phyloP scores from a whole-genome alignment of 352 stramenopile genomes.

The Phytopythium vexans region DNA sequence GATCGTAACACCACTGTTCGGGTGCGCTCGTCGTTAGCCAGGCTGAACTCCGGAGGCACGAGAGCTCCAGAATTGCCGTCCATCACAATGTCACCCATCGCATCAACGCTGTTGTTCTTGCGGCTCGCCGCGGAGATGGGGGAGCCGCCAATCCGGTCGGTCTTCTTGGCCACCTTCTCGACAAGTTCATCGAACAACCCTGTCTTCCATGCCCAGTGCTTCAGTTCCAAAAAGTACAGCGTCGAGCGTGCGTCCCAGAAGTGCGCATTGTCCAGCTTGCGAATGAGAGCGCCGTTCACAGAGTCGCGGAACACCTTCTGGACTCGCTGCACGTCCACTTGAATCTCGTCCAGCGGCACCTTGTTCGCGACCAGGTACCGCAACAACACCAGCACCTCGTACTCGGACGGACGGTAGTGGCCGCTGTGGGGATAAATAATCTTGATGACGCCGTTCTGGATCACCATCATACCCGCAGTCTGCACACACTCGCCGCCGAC shows the following conservation, averaged over 20 bases:
- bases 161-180: constrained; percentile 58
- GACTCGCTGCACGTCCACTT: constrained; percentile 95
- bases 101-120: not conserved
- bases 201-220: constrained; percentile 74
- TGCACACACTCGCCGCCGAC: constrained; percentile 96
- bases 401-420: constrained; percentile 95
- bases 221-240: constrained; percentile 72
- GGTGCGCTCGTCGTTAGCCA: not conserved
- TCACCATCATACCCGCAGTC: constrained; percentile 96
- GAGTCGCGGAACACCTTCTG: constrained; percentile 92
- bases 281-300: constrained; percentile 67
- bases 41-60: too few species aligned
- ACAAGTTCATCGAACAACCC: constrained; percentile 78
- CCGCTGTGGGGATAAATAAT: constrained; percentile 97
- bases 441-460: constrained; percentile 88
- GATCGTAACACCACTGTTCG: not conserved
- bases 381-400: constrained; percentile 93
- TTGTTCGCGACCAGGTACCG: constrained; percentile 91
- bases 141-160: constrained; percentile 14
- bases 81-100: constrained; percentile 15
- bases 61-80: too few species aligned
- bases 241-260: constrained; percentile 80
- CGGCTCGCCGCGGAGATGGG: not conserved
- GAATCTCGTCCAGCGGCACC: constrained; percentile 87
- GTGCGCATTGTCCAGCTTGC: constrained; percentile 82